A percentile compares a stretch with the other conserved stretches of the same genome.
phyloP scores from a whole-genome alignment of 441 rosid species.

The Erysimum cheiri region DNA sequence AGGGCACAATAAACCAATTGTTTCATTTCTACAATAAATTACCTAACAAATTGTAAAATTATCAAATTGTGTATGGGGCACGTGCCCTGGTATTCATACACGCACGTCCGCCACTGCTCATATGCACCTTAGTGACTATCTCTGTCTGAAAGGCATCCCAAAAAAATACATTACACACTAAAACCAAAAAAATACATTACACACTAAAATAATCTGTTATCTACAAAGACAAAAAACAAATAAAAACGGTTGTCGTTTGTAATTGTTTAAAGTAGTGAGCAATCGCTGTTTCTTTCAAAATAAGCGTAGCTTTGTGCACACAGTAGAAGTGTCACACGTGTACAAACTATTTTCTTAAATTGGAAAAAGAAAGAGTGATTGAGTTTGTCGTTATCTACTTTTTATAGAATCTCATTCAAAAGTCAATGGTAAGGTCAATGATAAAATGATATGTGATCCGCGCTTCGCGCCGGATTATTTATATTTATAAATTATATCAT shows the following conservation, averaged over 20 bases:
- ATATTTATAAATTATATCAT: no score
- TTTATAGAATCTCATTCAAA: neutral
- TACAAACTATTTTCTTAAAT: neutral
- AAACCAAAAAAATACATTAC: no score
- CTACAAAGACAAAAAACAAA: neutral
- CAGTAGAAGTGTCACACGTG: neutral
- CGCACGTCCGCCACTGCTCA: no score
- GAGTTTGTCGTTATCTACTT: neutral
- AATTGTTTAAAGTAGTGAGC: neutral
- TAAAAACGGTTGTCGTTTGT: neutral
- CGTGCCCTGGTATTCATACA: no score
- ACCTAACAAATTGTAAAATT: no score
- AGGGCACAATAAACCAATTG: no score
- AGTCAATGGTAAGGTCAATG: neutral
- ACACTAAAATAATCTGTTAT: neutral
- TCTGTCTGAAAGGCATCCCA: no score
- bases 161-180: no score
- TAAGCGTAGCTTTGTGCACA: neutral
- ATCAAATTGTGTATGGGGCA: no score
- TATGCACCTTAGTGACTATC: no score
- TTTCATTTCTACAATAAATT: no score
- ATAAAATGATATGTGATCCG: neutral
- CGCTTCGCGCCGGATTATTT: no score
- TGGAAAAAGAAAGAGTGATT: neutral
- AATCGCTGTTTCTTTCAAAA: neutral